Evolutionary conservation across 2,329 filamentous ascomycete genomes (phyloP), one percentile per base, ranked within the genome.

Genomic region (Coniochaeta prunicola): DNA sequence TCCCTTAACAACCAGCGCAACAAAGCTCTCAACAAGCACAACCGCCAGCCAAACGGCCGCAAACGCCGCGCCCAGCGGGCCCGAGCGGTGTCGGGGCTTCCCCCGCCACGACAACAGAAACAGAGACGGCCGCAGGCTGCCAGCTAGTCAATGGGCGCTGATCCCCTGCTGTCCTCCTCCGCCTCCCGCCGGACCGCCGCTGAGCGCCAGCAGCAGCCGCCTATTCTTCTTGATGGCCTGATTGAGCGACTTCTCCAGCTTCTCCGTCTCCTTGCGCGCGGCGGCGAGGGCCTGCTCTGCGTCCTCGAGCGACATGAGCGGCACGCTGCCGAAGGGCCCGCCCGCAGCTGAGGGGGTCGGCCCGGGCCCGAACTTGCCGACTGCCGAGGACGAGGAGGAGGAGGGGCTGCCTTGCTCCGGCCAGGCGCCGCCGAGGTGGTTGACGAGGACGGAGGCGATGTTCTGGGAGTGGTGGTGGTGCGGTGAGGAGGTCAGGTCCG

Each of bases 261-360:
- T 80, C 63, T 87, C 84, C 7, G 81, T 81, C 69, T 88, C 85
- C 67, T 80, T 83, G 56, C 79, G 76, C 30, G 82, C 79, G 38
- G 77, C 69, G 24, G 69, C 65, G 48, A 83, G 73, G 53, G 81
- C 81, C 59, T 73, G 74, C 72, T 89, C 86, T 1, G 85, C 81
- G 60, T 89, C 87, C 62, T 86, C 80, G 2, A 87, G 77, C 54
- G 76, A 83, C 77, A 88, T 81, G 8, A 85, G 71, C 5, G 80
- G 79, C 62, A 83, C 81, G 59, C 76, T 78, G 36, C 73, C 74
- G 57, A 77, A 74, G n/a, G 74, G 70, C 1, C 33, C 36, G 33
- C 33, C 33, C 8, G 7, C 17, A 7, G 19, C 10, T 9, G 34
- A 4, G 17, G 24, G 10, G 54, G 19, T 28, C 6, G 34, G 34